Base-by-base conservation (phyloP, 192 early-diverging fungal genomes). In the Gigaspora rosea region DNA sequence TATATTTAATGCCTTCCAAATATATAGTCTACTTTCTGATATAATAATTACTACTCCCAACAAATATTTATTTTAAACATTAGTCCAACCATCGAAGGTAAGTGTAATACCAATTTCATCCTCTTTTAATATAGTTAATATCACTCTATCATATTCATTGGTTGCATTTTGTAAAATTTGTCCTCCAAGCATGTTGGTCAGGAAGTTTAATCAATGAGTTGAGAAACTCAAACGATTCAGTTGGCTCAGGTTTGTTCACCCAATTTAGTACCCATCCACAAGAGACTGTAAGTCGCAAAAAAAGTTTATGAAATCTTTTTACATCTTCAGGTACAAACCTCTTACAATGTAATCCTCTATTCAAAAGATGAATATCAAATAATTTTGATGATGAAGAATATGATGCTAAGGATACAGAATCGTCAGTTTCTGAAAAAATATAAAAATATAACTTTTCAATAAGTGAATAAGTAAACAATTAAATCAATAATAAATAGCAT, bases 391-490 rank as follows among this genome's bases (percentile, higher is more conserved):
- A 1, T 63, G 61, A 22, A 22, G 61, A 63, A 12, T 8, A n/a
- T n/a, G 8, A 56, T 5, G 1, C 16, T 63, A 20, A 33, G 3
- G 61, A 9, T 63, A 32, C 20, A 8, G 11, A 3, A 5, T 56
- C 3, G 9, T 11, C 20, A 63, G 61, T 3, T 63, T 33, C 33
- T 33, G 9, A 11, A 63, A 63, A 33, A 33, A 33, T 12, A 33
- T n/a, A 33, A 63, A 63, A 63, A 63, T 22, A 63, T n/a, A n/a
- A n/a, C n/a, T n/a, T n/a, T n/a, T n/a, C n/a, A 63, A 10, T 33
- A 32, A 5, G 16, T 63, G 16, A 63, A 63, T 33, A 63, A 33
- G 3, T 63, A 33, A 63, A 10, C 9, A 63, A 63, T 8, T 20
- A 16, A 63, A 32, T 32, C 1, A 63, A 63, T n/a, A 22, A 12